A percentile compares a stretch with the other conserved stretches of the same genome.
These are phyloP conservation scores for Entomortierella lignicola DNA, from an alignment of 192 early-diverging fungal species.

Conservation along the genomic window DNA sequence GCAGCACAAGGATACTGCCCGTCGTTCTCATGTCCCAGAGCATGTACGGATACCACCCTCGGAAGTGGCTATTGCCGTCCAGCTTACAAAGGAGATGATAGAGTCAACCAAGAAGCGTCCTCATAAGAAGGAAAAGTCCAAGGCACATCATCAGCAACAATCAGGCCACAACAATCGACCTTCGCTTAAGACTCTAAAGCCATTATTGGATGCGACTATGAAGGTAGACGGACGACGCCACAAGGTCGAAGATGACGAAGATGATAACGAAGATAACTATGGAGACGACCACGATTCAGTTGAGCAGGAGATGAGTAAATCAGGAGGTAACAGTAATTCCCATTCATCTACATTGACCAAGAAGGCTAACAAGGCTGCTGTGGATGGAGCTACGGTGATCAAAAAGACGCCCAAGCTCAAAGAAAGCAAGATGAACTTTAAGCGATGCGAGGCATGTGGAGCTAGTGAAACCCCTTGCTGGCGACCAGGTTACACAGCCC, in stretches of 20 bases:
- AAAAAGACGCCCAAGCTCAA: constrained; percentile 8
- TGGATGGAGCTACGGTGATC: not conserved
- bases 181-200: constrained; percentile 26
- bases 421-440: constrained; percentile 16
- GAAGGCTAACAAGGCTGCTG: not conserved
- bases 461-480: constrained; percentile 56
- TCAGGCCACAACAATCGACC: constrained; percentile 2
- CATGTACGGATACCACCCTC: constrained; percentile 21
- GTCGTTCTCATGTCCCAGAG: constrained; percentile 10
- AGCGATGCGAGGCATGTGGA: constrained; percentile 54
- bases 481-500: constrained; percentile 53
- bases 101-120: constrained; percentile 5
- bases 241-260: not conserved
- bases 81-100: constrained; percentile 44
- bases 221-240: not conserved
- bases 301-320: not conserved
- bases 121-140: constrained; percentile 5
- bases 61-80: constrained; percentile 36
- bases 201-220: constrained; percentile 17
- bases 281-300: not conserved
- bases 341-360: not conserved
- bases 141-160: not conserved
- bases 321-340: not conserved
- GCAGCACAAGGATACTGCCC: not conserved
- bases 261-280: constrained; percentile 8